These are phyloP conservation scores for Saturnispora saitoi DNA, from an alignment of 805 yeast genomes.

Conservation along the genomic window DNA sequence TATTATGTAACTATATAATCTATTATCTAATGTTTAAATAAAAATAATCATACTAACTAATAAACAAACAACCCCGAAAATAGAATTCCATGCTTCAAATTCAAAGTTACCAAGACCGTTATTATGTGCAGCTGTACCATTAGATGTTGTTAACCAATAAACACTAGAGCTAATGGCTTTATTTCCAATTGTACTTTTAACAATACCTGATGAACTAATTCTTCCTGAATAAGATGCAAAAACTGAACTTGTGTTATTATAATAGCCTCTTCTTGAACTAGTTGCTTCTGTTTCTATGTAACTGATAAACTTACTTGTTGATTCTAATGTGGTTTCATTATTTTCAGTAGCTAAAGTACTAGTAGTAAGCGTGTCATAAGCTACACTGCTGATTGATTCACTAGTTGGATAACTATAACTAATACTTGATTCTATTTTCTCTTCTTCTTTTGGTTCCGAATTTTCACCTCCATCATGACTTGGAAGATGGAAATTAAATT, in stretches of 20 bases:
- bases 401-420: background rate
- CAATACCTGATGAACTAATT: background rate
- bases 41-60: constrained; percentile 1
- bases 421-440: no score
- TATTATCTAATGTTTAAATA: background rate
- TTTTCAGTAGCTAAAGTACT: background rate
- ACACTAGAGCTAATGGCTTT: background rate
- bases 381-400: background rate
- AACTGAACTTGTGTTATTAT: background rate
- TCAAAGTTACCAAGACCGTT: background rate
- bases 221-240: background rate
- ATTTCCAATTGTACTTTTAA: background rate
- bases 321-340: background rate
- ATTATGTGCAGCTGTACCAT: background rate
- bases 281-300: background rate
- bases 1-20: background rate
- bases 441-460: no score
- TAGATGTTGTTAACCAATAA: background rate
- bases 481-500: no score
- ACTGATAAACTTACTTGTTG: background rate
- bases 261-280: background rate
- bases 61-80: constrained; percentile 4
- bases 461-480: no score
- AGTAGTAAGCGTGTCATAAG: background rate
- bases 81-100: constrained; percentile 2